Conservation (phyloP, 2,329 filamentous ascomycete genomes). For the Drechslera avenae region DNA sequence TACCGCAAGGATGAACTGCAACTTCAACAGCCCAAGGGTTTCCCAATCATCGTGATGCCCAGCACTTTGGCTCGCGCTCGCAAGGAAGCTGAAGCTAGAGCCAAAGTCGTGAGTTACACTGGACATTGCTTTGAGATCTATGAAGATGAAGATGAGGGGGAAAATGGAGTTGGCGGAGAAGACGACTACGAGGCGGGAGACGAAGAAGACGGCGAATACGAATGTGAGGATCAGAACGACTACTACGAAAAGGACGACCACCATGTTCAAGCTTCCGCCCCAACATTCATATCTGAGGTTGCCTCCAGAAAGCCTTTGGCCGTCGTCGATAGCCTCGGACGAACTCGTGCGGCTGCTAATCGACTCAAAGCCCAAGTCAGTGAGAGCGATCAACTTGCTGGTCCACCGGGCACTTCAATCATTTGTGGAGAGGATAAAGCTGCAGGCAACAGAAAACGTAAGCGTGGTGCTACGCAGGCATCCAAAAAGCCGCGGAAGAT, state of each 20-base stretch:
- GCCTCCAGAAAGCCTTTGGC: not conserved
- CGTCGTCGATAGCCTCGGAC: slow-evolving; percentile 6
- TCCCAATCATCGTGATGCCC: slow-evolving; percentile 8
- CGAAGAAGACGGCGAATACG: not conserved
- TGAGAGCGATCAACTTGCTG: not conserved
- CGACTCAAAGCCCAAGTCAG: slow-evolving; percentile 1
- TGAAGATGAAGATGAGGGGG: not conserved
- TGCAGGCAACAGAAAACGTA: slow-evolving; percentile 1
- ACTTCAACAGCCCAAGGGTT: slow-evolving; percentile 9
- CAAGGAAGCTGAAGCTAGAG: slow-evolving; percentile 2
- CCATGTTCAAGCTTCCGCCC: not conserved
- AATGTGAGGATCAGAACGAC: too few species aligned
- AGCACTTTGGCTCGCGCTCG: slow-evolving; percentile 5
- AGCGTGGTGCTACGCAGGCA: not conserved
- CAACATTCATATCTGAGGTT: not conserved
- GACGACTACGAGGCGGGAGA: not conserved
- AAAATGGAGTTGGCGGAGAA: not conserved
- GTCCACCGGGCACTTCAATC: not conserved
- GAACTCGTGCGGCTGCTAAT: slow-evolving; percentile 8
- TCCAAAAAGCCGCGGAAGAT: not conserved
- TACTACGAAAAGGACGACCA: not conserved
- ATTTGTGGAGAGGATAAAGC: not conserved
- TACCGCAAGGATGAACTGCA: slow-evolving; percentile 2
- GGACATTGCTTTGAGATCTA: slow-evolving; percentile 2
- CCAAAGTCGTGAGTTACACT: not conserved